phyloP scores from a whole-genome alignment of 345 rosid species.

The Eucalyptus sp. region DNA sequence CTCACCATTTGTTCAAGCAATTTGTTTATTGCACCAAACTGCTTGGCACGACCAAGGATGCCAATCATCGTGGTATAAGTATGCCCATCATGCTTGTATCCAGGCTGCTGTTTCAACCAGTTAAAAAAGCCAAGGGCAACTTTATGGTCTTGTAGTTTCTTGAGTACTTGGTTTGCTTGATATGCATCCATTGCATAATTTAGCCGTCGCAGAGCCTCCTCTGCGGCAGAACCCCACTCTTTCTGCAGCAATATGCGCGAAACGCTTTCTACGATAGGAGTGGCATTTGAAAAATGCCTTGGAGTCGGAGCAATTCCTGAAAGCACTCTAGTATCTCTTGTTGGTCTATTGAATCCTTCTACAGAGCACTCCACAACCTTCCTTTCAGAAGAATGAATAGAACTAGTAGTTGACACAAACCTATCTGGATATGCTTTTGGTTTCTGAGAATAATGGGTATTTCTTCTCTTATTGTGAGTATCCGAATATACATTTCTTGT shows the following conservation, averaged over 20 bases:
- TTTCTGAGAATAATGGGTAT: constrained; percentile 13
- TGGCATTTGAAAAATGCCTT: constrained; percentile 23
- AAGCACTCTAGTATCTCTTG: constrained; percentile 30
- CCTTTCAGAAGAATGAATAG: constrained; percentile 19
- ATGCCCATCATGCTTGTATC: constrained; percentile 82
- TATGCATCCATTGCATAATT: constrained; percentile 47
- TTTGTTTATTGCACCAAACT: constrained; percentile 54
- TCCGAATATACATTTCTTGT: constrained; percentile 1
- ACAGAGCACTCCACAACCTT: constrained; percentile 10
- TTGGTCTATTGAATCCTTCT: constrained; percentile 18
- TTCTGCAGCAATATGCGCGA: constrained; percentile 31
- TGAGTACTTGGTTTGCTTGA: constrained; percentile 91
- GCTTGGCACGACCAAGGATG: constrained; percentile 79
- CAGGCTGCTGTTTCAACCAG: constrained; percentile 64
- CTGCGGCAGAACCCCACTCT: constrained; percentile 73
- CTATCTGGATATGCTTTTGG: constrained; percentile 19
- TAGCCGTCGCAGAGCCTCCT: constrained; percentile 53
- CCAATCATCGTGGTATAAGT: constrained; percentile 97
- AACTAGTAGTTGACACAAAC: constrained; percentile 16
- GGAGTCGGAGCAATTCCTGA: constrained; percentile 15
- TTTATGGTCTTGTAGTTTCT: constrained; percentile 62
- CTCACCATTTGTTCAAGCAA: constrained; percentile 70
- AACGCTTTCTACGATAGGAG: constrained; percentile 45
- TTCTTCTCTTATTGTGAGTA: constrained; percentile 22
- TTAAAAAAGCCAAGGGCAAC: constrained; percentile 77